These are phyloP conservation scores for Allantophomopsis lycopodina DNA, from an alignment of 2,329 filamentous ascomycete genomes.

Conservation along the genomic window DNA sequence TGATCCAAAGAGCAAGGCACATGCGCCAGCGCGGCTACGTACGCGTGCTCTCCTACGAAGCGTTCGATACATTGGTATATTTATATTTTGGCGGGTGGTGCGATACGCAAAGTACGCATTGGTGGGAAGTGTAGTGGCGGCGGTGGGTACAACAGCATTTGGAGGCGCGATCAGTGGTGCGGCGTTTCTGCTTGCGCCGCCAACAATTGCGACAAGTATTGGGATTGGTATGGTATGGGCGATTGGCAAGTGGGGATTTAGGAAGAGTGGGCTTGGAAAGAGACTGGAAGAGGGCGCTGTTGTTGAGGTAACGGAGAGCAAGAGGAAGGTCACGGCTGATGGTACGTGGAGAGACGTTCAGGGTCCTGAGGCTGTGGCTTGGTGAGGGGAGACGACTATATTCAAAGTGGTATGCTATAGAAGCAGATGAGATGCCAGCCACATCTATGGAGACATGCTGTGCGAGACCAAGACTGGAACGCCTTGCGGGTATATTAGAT, in stretches of 20 bases:
- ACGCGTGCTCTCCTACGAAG: constrained; percentile 16
- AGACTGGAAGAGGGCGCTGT: constrained; percentile 6
- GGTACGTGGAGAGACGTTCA: constrained; percentile 17
- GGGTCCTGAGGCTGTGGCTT: constrained; percentile 14
- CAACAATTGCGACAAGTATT: constrained; percentile 12
- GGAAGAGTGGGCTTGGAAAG: constrained; percentile 13
- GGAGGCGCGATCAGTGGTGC: constrained; percentile 14
- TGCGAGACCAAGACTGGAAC: too few relatives aligned
- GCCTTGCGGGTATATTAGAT: too few relatives aligned
- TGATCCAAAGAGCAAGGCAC: constrained; percentile 10
- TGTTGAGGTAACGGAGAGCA: constrained; percentile 5
- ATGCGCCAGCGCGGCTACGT: constrained; percentile 13
- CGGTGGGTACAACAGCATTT: constrained; percentile 14
- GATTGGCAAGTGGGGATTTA: constrained; percentile 17
- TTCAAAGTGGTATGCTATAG: not conserved
- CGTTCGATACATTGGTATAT: constrained; percentile 14
- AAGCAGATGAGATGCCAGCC: constrained; percentile 27
- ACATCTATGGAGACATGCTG: constrained; percentile 31
- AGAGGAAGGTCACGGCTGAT: constrained; percentile 10
- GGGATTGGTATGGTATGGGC: constrained; percentile 14
- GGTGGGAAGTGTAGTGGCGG: constrained; percentile 14
- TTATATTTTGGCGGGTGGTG: constrained; percentile 18
- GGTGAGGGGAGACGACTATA: constrained; percentile 6
- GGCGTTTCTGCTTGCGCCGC: constrained; percentile 16
- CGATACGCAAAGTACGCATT: constrained; percentile 18